Evolutionary conservation across 805 yeast genomes (phyloP), one percentile per base, ranked within the genome.

Genomic region (Candida ovalis): DNA sequence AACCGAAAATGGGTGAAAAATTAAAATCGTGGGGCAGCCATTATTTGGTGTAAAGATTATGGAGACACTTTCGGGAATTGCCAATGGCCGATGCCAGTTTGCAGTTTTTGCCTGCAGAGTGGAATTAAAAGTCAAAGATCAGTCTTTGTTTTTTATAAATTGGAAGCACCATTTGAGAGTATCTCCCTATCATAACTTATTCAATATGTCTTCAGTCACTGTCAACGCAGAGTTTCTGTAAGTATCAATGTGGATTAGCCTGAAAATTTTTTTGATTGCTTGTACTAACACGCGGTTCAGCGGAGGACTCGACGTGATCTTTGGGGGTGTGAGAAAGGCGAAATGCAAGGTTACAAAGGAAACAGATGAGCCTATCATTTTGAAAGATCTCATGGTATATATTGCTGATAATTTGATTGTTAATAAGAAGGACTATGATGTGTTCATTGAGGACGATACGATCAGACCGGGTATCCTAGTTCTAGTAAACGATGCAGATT

Each of bases 401-500:
- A 77, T 90, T 36, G 72, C 78, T 6, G 68, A 69, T 7, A 74
- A 74, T 13, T 73, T 86, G 64, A 76, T 86, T 28, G 71, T 73
- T 24, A 81, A 85, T 51, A 72, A 79, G 30, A 80, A 78, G 50
- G 90, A 86, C 60, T 70, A 76, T 25, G 84, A 81, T 3, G 85
- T 90, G 12, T 90, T 92, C 60, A 73, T 91, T 6, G 94, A 88
- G 58, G 91, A 88, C 56, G 96, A 74, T 10, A 78, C 84, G 1
- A 82, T 89, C 13, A 80, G 98, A 44, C 96, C 98, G 0, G 99
- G 99, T 2, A 88, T 92, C 42, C 71, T 92, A 51, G 96, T 94
- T 9, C 74, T 92, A 47, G 86, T 92, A 52, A 92, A 92, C 61
- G 98, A 92, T 63, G 82, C 96, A 0, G 99, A 92, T 69, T 92